Evolutionary conservation across 2,329 filamentous ascomycete species (phyloP), one percentile per base, ranked within the genome.

Genomic region (Trichoderma semiorbis): DNA sequence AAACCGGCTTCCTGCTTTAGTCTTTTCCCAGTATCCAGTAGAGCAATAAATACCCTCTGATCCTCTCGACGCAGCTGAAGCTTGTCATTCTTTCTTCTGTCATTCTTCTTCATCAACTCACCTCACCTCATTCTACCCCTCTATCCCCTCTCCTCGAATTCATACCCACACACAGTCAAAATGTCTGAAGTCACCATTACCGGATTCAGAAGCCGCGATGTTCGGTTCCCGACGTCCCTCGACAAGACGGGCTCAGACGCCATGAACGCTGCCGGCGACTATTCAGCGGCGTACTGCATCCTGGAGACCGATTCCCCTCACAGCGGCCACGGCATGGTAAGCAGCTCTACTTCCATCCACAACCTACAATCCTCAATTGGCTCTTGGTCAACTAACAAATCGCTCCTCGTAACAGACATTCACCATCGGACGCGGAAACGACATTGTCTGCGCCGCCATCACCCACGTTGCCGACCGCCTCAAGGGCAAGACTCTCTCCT

Each of bases 211-310:
- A 92, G 91, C 72, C 87, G 90, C 79, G 92, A 94, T 84, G 91
- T 94, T 80, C 89, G 92, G 76, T 94, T 94, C 80, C 92, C 92
- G 81, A 98, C 94, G n/a, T 97, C 94, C 53, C 90, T 98, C 73
- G 94, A 97, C 83, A 96, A 95, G 85, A 97, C 94, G n/a, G 94
- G 94, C 78, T 97, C 93, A 10, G 95, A 98, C 88, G 95, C 94
- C 78, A 98, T 97, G 95, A 97, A 98, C 79, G 92, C 93, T 3
- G 94, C 94, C 3, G 93, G 94, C 73, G 94, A 97, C 83, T 97
- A 97, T 84, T 97, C 94, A 1, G 88, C 94, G 14, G 94, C 95
- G n/a, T 98, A 97, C 85, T 97, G 94, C 81, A 95, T 97, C 77
- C 85, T 98, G 63, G 85, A 93, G 79, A 97, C 94, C 0, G 92